Conservation (phyloP, 768 basidiomycete genomes). For the Trametes cubensis region DNA sequence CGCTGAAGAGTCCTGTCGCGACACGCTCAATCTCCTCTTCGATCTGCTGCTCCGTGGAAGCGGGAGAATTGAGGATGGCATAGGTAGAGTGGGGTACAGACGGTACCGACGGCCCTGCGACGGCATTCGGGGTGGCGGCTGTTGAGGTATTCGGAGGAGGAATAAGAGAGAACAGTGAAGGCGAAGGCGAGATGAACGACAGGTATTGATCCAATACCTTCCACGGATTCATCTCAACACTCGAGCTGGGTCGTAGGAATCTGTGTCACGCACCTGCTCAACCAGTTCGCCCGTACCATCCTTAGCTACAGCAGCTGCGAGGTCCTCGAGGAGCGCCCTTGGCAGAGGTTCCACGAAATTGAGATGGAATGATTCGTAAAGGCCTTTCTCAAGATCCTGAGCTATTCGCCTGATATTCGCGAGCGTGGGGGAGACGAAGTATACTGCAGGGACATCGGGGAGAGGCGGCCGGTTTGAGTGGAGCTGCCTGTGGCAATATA, state of each 20-base stretch:
- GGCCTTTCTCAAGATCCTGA: slow-evolving; percentile 84
- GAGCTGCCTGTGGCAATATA: slow-evolving; percentile 65
- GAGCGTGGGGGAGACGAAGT: slow-evolving; percentile 92
- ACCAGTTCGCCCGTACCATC: slow-evolving; percentile 83
- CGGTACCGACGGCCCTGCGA: slow-evolving; percentile 39
- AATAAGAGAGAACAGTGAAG: slow-evolving; percentile 89
- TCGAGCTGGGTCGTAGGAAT: slow-evolving; percentile 9
- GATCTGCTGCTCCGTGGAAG: slow-evolving; percentile 86
- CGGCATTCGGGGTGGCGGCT: slow-evolving; percentile 37
- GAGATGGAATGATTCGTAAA: slow-evolving; percentile 93
- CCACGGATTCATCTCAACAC: neutral
- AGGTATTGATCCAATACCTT: slow-evolving; percentile 96
- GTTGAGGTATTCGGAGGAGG: slow-evolving; percentile 52
- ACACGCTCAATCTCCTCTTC: slow-evolving; percentile 93
- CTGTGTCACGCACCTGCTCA: slow-evolving; percentile 59
- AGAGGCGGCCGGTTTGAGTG: slow-evolving; percentile 87
- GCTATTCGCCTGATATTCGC: slow-evolving; percentile 88
- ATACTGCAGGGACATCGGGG: slow-evolving; percentile 94
- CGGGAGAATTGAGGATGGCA: slow-evolving; percentile 86
- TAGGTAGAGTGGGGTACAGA: slow-evolving; percentile 64
- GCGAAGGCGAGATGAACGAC: slow-evolving; percentile 92
- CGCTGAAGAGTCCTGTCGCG: slow-evolving; percentile 88
- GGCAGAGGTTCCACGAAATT: slow-evolving; percentile 95
- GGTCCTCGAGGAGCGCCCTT: slow-evolving; percentile 87
- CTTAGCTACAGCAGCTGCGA: slow-evolving; percentile 84